A percentile compares a stretch with the other conserved stretches of the same genome.
phyloP scores from a whole-genome alignment of 179 eudicot species.

The Silene coronaria region DNA sequence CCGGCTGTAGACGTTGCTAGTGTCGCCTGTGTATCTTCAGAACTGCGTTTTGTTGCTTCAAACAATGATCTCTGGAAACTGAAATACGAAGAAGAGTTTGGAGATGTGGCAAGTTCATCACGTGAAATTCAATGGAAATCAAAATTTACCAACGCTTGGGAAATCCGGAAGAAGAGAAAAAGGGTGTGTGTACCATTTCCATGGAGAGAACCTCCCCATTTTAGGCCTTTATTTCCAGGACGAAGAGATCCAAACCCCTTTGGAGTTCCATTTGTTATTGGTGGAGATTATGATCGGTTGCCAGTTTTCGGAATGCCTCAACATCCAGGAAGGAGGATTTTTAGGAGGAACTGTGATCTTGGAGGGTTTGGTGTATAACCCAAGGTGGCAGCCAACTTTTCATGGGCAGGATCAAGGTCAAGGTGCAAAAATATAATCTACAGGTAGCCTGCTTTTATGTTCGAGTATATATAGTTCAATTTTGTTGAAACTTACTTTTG shows the following conservation, averaged over 20 bases:
- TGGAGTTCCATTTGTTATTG: conserved; percentile 41
- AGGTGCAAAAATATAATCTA: neutral
- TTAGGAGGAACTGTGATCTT: conserved; percentile 28
- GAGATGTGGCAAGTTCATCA: conserved; percentile 24
- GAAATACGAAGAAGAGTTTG: conserved; percentile 61
- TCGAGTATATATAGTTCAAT: neutral
- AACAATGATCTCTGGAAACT: conserved; percentile 64
- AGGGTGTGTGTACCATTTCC: conserved; percentile 13
- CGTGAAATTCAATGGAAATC: conserved; percentile 52
- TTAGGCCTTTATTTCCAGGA: conserved; percentile 26
- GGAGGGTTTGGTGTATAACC: conserved; percentile 29
- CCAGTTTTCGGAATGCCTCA: conserved; percentile 29
- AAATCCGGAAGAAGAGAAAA: conserved; percentile 41
- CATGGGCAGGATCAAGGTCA: neutral
- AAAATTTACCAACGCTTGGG: conserved; percentile 48
- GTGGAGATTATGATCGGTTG: conserved; percentile 47
- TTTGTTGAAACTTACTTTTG: neutral
- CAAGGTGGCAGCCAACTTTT: neutral
- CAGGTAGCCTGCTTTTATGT: neutral
- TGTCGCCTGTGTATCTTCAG: conserved; percentile 52
- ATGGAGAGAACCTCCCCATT: conserved; percentile 28
- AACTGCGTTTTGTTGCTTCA: conserved; percentile 52
- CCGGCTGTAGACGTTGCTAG: conserved; percentile 61
- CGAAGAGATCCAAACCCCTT: conserved; percentile 33
- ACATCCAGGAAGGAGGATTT: conserved; percentile 28